Evolutionary conservation across 306 rosid genomes (phyloP).

Genomic region (Cyamopsis tetragonoloba): DNA sequence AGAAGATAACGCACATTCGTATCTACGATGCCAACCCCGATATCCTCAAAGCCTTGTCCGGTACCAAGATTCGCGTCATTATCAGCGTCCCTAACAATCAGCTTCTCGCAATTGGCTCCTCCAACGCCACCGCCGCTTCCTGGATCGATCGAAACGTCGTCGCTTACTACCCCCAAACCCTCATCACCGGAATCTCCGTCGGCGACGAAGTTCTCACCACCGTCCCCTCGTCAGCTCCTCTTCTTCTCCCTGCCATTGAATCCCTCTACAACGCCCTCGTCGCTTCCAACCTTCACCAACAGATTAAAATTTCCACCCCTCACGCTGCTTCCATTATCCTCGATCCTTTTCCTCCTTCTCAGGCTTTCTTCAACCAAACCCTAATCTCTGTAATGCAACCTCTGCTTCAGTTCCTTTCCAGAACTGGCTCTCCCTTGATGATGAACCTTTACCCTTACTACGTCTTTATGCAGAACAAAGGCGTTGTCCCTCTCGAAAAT

Average conservation of each 20-base stretch:
- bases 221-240: conserved; percentile 61
- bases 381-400: conserved; percentile 41
- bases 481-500: conserved; percentile 88
- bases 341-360: conserved; percentile 93
- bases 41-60: conserved; percentile 60
- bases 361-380: conserved; percentile 84
- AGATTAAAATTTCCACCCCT: conserved; percentile 73
- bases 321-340: conserved; percentile 79
- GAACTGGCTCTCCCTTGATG: conserved; percentile 74
- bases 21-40: conserved; percentile 81
- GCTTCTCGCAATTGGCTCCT: conserved; percentile 82
- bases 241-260: conserved; percentile 67
- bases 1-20: conserved; percentile 67
- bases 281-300: conserved; percentile 68
- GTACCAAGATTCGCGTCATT: conserved; percentile 63
- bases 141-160: conserved; percentile 83
- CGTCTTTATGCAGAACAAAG: conserved; percentile 90
- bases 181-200: conserved; percentile 65
- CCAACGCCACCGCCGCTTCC: conserved; percentile 83
- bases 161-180: conserved; percentile 68
- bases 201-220: conserved; percentile 93
- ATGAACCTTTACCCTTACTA: conserved; percentile 93
- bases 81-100: conserved; percentile 87
- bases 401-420: conserved; percentile 66
- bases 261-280: conserved; percentile 79